phyloP scores from a whole-genome alignment of 345 rosid species.

The Acer negundo region DNA sequence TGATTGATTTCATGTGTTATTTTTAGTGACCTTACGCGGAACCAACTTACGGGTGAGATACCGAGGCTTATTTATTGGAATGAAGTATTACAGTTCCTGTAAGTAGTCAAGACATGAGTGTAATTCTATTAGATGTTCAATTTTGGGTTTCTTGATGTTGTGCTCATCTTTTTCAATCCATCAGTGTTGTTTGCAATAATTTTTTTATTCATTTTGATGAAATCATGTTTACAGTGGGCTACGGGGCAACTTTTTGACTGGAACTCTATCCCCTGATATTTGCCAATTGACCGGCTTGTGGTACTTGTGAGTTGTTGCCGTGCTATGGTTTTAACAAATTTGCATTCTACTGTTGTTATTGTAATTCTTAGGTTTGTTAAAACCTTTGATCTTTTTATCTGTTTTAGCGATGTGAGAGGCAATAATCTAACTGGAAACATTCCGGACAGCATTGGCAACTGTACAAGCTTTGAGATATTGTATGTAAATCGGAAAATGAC shows the following conservation, averaged over 20 bases:
- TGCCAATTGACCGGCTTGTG: conserved; percentile 95
- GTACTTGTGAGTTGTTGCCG: conserved; percentile 77
- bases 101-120: conserved; percentile 18
- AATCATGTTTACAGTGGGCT: conserved; percentile 57
- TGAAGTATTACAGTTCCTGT: conserved; percentile 96
- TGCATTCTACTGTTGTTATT: background rate
- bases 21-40: conserved; percentile 80
- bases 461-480: conserved; percentile 95
- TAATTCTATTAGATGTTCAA: background rate
- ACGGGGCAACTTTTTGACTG: conserved; percentile 77
- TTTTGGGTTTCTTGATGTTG: background rate
- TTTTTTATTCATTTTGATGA: background rate
- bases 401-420: conserved; percentile 89
- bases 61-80: conserved; percentile 93
- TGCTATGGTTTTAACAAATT: background rate
- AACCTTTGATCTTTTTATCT: background rate
- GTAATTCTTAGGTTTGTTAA: background rate
- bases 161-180: background rate
- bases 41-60: conserved; percentile 80
- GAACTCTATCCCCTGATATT: conserved; percentile 81
- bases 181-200: too few species aligned
- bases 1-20: background rate
- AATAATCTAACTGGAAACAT: conserved; percentile 78
- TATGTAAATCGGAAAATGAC: conserved; percentile 30
- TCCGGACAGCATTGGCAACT: conserved; percentile 92